phyloP scores from a whole-genome alignment of 2,329 filamentous ascomycete genomes.

The Metarhizium guizhouense region DNA sequence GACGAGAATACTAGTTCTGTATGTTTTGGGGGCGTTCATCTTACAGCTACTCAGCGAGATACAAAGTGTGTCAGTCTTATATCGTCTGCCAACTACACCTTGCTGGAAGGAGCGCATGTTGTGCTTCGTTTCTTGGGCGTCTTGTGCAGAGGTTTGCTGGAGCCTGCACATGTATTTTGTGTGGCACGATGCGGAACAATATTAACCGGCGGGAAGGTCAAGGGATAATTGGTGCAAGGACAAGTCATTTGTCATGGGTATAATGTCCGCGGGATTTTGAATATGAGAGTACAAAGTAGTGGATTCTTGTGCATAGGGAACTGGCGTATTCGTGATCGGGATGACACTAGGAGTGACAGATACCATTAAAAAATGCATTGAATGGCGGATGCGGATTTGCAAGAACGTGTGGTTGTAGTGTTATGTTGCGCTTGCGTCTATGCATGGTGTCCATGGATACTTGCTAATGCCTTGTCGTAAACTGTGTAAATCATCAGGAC shows the following conservation, averaged over 20 bases:
- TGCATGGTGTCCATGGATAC: too few species aligned
- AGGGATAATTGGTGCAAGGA: background rate
- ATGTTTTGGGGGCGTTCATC: background rate
- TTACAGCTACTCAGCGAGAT: background rate
- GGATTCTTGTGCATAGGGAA: background rate
- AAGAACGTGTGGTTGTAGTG: background rate
- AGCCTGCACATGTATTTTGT: background rate
- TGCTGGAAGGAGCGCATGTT: background rate
- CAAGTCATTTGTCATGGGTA: background rate
- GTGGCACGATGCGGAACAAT: background rate
- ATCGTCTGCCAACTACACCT: background rate
- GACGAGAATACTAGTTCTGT: background rate
- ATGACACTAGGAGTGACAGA: background rate
- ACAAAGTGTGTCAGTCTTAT: background rate
- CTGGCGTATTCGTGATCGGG: background rate
- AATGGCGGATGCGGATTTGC: background rate
- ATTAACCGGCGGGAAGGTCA: background rate
- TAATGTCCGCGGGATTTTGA: background rate
- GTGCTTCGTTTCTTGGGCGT: background rate
- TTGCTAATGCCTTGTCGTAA: too few species aligned
- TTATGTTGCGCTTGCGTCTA: background rate
- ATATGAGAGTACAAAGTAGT: background rate
- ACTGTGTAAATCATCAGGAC: too few species aligned
- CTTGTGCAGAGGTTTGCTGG: background rate
- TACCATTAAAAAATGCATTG: background rate